Percentiles rank a stretch among this genome's conserved stretches.
Evolutionary conservation across 768 basidiomycete species (phyloP).

Genomic region (Suillus americanus): DNA sequence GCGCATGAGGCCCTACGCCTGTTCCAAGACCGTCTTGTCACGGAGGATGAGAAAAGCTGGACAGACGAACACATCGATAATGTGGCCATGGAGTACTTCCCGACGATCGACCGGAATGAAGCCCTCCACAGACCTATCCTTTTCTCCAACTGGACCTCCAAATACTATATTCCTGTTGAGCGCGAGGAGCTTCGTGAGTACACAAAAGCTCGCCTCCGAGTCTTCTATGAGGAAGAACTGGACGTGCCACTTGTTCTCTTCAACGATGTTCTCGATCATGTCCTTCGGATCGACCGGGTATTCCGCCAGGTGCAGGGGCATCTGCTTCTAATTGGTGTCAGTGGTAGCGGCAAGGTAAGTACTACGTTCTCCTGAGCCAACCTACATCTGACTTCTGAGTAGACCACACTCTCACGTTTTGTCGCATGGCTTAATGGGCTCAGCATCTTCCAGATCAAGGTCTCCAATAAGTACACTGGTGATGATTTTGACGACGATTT

Average conservation of each 20-base stretch:
- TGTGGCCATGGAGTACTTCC: slow-evolving; percentile 88
- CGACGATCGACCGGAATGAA: slow-evolving; percentile 84
- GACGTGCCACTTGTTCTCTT: slow-evolving; percentile 97
- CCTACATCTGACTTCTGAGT: slow-evolving; percentile 17
- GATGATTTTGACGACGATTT: slow-evolving; percentile 99
- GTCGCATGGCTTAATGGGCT: slow-evolving; percentile 99
- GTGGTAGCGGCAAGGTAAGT: slow-evolving; percentile 94
- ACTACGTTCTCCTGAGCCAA: background rate
- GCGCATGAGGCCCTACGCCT: slow-evolving; percentile 96
- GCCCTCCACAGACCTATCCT: slow-evolving; percentile 88
- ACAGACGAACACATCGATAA: slow-evolving; percentile 91
- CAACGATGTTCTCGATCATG: slow-evolving; percentile 98
- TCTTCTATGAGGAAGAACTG: slow-evolving; percentile 99
- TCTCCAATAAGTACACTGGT: slow-evolving; percentile 98
- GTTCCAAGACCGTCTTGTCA: slow-evolving; percentile 96
- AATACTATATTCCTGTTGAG: slow-evolving; percentile 94
- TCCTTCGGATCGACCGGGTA: slow-evolving; percentile 95
- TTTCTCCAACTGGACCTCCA: slow-evolving; percentile 99
- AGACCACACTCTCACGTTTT: slow-evolving; percentile 98
- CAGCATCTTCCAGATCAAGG: slow-evolving; percentile 99
- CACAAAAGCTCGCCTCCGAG: slow-evolving; percentile 91
- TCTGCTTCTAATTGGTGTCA: slow-evolving; percentile 93
- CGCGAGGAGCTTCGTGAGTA: slow-evolving; percentile 92
- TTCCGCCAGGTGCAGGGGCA: slow-evolving; percentile 99
- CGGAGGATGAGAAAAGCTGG: slow-evolving; percentile 91